These are phyloP conservation scores for Leccinum rimulosum DNA, from an alignment of 768 basidiomycete genomes.

Conservation along the genomic window DNA sequence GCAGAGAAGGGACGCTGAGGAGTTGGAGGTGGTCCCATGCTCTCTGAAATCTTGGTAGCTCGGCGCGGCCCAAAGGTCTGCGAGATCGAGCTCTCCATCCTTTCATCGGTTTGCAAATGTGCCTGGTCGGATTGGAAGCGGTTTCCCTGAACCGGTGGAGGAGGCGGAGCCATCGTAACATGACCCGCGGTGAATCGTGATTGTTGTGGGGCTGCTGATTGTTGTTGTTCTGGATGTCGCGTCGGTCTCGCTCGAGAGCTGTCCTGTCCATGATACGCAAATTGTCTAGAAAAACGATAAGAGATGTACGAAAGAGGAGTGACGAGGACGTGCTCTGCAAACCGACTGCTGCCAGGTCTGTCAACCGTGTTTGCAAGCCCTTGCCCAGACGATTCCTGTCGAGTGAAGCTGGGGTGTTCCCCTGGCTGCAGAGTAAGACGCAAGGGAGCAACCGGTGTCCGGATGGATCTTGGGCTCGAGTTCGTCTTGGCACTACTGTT, in stretches of 20 bases:
- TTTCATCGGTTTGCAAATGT: conserved; percentile 11
- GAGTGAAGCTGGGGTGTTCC: conserved; percentile 42
- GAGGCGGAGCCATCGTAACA: conserved; percentile 32
- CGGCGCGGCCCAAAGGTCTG: conserved; percentile 16
- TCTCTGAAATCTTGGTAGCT: conserved; percentile 22
- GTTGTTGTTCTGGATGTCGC: conserved; percentile 42
- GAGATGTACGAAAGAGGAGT: conserved; percentile 9
- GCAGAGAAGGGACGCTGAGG: conserved; percentile 38
- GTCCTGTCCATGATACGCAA: conserved; percentile 56
- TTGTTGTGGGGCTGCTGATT: conserved; percentile 37
- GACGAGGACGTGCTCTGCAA: conserved; percentile 42
- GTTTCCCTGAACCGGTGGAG: conserved; percentile 20
- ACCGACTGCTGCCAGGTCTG: conserved; percentile 50
- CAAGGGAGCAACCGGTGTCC: conserved; percentile 56
- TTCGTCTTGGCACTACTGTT: conserved; percentile 29
- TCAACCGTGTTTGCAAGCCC: conserved; percentile 20
- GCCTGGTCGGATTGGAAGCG: conserved; percentile 22
- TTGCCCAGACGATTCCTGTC: conserved; percentile 23
- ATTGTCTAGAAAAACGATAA: conserved; percentile 50
- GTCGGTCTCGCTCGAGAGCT: conserved; percentile 41
- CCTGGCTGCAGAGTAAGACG: conserved; percentile 66
- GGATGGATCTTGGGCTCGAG: conserved; percentile 62
- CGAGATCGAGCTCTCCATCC: conserved; percentile 12
- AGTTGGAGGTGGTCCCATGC: conserved; percentile 55
- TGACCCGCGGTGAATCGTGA: conserved; percentile 33